Conservation (phyloP, 306 rosid species). For the Prunus mira region DNA sequence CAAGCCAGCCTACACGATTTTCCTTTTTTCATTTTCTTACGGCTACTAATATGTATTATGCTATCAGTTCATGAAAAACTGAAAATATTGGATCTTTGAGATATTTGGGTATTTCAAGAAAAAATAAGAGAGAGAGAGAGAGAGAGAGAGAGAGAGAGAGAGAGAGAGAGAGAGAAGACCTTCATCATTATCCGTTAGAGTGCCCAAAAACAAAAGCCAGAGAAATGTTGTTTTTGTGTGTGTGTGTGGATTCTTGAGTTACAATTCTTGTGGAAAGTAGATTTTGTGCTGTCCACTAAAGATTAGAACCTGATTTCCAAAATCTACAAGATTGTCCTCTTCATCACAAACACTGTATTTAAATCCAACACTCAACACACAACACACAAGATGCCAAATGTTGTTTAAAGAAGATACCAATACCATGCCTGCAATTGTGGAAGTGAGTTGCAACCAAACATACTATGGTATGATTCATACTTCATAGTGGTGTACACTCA, state of each 20-base stretch:
- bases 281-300: slow-evolving; percentile 18
- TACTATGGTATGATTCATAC: neutral
- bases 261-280: slow-evolving; percentile 8
- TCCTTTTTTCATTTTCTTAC: neutral
- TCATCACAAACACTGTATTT: too few species aligned
- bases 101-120: neutral
- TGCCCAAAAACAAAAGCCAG: neutral
- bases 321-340: slow-evolving; percentile 1
- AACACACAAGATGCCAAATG: slow-evolving; percentile 24
- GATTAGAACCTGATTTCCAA: slow-evolving; percentile 27
- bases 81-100: too few species aligned
- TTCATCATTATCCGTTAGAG: too few species aligned
- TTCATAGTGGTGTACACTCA: slow-evolving; percentile 9
- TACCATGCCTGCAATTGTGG: slow-evolving; percentile 13
- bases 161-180: too few species aligned
- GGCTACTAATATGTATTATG: too few species aligned
- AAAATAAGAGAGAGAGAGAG: neutral
- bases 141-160: too few species aligned
- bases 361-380: too few species aligned
- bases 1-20: neutral
- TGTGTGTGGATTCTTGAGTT: neutral
- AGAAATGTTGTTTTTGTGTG: neutral
- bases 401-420: slow-evolving; percentile 25
- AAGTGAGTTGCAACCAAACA: neutral
- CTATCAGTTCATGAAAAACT: too few species aligned